A percentile compares a stretch with the other conserved stretches of the same genome.
Conservation (phyloP, 495 filamentous ascomycete species). For the Jackrogersella multiformis region DNA sequence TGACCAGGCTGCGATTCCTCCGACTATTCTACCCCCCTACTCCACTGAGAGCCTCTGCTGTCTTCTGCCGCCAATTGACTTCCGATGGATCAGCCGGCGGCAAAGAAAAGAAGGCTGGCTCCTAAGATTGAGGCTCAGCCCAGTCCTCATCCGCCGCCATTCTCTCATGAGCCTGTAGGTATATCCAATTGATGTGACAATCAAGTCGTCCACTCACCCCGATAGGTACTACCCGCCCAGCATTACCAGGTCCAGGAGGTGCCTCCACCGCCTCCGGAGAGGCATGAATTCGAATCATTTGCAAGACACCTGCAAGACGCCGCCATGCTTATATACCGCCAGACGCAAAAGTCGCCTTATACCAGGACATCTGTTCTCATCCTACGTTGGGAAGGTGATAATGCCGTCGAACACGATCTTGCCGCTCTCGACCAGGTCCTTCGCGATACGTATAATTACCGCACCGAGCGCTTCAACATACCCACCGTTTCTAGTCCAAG, state of each 20-base stretch:
- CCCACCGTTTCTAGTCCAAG: constrained; percentile 60
- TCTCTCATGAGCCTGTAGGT: constrained; percentile 43
- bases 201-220: constrained; percentile 30
- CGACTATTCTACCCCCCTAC: constrained; percentile 28
- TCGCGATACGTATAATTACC: constrained; percentile 62
- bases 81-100: constrained; percentile 48
- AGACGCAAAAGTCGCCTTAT: constrained; percentile 61
- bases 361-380: constrained; percentile 62
- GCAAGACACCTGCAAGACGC: constrained; percentile 67
- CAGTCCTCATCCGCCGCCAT: constrained; percentile 43
- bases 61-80: constrained; percentile 35
- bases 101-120: constrained; percentile 51
- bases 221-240: constrained; percentile 31
- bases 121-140: constrained; percentile 49
- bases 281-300: constrained; percentile 66
- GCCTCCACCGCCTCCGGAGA: constrained; percentile 50
- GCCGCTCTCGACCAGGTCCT: constrained; percentile 60
- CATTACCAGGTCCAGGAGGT: constrained; percentile 40
- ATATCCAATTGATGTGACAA: constrained; percentile 37
- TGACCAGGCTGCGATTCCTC: constrained; percentile 12
- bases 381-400: constrained; percentile 65
- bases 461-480: constrained; percentile 62
- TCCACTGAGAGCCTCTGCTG: constrained; percentile 8
- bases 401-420: constrained; percentile 58
- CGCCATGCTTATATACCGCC: constrained; percentile 62